Evolutionary conservation across 2,329 filamentous ascomycete species (phyloP), one percentile per base, ranked within the genome.

Genomic region (Penicillium sclerotigenum): DNA sequence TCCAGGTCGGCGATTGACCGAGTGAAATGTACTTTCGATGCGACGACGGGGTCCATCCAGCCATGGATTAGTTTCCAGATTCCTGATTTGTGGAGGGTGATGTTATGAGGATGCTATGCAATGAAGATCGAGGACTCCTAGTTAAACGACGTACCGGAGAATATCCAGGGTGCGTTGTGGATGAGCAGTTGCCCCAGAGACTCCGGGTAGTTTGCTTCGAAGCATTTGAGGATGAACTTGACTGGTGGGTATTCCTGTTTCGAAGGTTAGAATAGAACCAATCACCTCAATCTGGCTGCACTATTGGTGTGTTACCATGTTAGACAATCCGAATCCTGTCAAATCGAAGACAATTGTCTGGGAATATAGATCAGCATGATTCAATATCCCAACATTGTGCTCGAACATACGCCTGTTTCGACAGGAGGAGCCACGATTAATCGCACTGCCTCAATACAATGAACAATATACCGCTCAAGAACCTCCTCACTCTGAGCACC

Each of bases 211-310:
- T 97, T 97, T 56, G 93, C 93, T 78, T 97, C 93, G 70, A 97
- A 97, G 73, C 91, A 96, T 75, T 95, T 94, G 74, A 97, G 96
- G 86, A 97, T 96, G 77, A 97, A 97, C 69, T 96, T 97, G 56
- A 97, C 89, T 1, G 93, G 92, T 0, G 88, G 84, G 73, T 97
- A 97, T 73, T 97, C 93, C 85, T 87, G 50, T 22, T 13, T 1
- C 13, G 3, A 9, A 24, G 33, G 7, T 58, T n/a, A 56, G 38
- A 31, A 10, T 2, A 13, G 6, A 20, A 5, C 10, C 37, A 7
- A 16, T 11, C 14, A 28, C 16, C 4, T 34, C 8, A 2, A 22
- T 11, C 3, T 40, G 14, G 13, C 4, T 11, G 8, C 5, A 5
- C 9, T 5, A 13, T 1, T 5, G 3, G 9, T n/a, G 11, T 64